phyloP scores from a whole-genome alignment of 1,139 yeast species.

The Meyerozyma elateridarum region DNA sequence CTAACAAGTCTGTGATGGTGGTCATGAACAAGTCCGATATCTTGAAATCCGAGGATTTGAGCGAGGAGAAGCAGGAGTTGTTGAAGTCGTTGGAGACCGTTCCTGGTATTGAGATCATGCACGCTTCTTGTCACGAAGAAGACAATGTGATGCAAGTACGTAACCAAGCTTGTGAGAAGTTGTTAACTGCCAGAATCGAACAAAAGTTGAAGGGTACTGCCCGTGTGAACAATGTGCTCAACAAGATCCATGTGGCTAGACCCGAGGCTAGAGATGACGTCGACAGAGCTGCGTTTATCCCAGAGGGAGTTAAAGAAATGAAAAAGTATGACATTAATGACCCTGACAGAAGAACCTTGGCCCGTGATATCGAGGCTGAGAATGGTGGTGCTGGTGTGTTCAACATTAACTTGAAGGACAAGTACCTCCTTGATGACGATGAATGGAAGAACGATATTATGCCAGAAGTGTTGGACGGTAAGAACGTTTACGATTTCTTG shows the following conservation, averaged over 20 bases:
- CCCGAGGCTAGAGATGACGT: conserved; percentile 88
- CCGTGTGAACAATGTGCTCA: conserved; percentile 81
- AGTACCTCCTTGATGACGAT: conserved; percentile 86
- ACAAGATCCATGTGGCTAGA: conserved; percentile 90
- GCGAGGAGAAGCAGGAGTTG: conserved; percentile 67
- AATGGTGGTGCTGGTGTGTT: conserved; percentile 99
- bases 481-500: conserved; percentile 93
- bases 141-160: conserved; percentile 95
- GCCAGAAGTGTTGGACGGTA: conserved; percentile 96
- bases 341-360: conserved; percentile 76
- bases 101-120: conserved; percentile 88
- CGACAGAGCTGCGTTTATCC: conserved; percentile 74
- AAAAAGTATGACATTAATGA: conserved; percentile 73
- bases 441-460: conserved; percentile 96
- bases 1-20: conserved; percentile 92
- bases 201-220: conserved; percentile 93
- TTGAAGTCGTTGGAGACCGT: conserved; percentile 56
- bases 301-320: conserved; percentile 59
- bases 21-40: conserved; percentile 95
- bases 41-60: conserved; percentile 77
- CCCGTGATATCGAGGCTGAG: conserved; percentile 86
- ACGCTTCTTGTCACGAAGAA: conserved; percentile 89
- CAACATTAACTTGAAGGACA: conserved; percentile 89
- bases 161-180: conserved; percentile 94
- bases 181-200: conserved; percentile 92